Evolutionary conservation across 106 monocot genomes (phyloP), one percentile per base, ranked within the genome.

Genomic region (Platanthera zijinensis): DNA sequence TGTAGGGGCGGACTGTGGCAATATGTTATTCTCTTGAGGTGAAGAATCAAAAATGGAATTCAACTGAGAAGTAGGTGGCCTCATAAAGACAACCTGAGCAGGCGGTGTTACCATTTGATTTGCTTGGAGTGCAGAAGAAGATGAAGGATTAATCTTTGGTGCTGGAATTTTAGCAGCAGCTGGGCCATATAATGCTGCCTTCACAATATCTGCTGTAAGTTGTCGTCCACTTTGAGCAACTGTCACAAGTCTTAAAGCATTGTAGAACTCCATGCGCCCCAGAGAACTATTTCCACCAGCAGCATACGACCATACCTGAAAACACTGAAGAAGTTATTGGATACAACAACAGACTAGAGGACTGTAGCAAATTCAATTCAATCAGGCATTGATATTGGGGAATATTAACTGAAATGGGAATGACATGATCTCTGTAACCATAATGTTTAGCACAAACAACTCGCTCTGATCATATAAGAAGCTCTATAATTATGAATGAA

Each of bases 121-220:
- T 10, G 72, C 21, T 72, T 50, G 72, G 19, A 22, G 51, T 48
- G 70, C 21, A 51, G 72, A 45, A 69, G 75, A 6, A 7, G 83
- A 53, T 47, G 73, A 72, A 71, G 78, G 52, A 85, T 88, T 85
- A 80, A 95, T 91, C 72, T 89, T 75, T 46, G 94, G 94, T 51
- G 89, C 75, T 52, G 96, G 96, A 82, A 97, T 97, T 89, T 89
- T 91, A 74, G 87, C 80, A 61, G 97, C 87, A 78, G 91, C 94
- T 75, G 97, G 94, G 51, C 97, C 89, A 82, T 84, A 92, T 74
- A 92, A 66, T 59, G 96, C 96, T 69, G 92, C 87, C 75, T 86
- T 92, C 45, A 96, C 90, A 6, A 96, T 92, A 69, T 96, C 96
- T 48, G 89, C 85, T 49, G 92, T 89, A 67, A 96, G 80, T 74